Evolutionary conservation across 2,329 filamentous ascomycete genomes (phyloP).

Genomic region (Pestalotiopsis fici): DNA sequence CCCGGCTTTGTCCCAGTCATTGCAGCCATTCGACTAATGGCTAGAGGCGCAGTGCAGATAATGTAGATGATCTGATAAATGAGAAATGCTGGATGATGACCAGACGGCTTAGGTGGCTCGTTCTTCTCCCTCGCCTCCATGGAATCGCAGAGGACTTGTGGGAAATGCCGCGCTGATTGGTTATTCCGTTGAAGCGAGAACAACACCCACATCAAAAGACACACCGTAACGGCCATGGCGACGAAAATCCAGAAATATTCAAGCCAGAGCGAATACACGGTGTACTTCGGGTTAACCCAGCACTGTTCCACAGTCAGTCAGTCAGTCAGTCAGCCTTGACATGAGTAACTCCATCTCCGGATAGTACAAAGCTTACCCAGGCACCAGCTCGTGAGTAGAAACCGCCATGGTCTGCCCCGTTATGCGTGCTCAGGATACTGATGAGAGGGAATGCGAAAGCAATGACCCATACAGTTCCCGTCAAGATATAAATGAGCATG

Average conservation of each 20-base stretch:
- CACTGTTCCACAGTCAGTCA: conserved; percentile 1
- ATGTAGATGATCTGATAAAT: conserved; percentile 9
- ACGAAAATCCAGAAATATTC: conserved; percentile 9
- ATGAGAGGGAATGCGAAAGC: not conserved
- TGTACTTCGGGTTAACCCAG: conserved; percentile 5
- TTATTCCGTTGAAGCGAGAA: conserved; percentile 1
- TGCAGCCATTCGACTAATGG: conserved; percentile 1
- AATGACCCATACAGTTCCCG: not conserved
- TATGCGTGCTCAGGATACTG: not conserved
- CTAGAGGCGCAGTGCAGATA: not conserved
- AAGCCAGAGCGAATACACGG: not conserved
- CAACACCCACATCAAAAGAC: not conserved
- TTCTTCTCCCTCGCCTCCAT: not conserved
- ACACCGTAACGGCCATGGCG: not conserved
- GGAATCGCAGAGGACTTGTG: not conserved
- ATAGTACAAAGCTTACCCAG: not conserved
- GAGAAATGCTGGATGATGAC: conserved; percentile 7
- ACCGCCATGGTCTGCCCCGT: conserved; percentile 2
- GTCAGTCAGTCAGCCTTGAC: not conserved
- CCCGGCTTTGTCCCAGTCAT: not conserved
- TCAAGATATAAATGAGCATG: not conserved
- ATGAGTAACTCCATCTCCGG: too few species aligned
- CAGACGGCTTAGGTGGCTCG: conserved; percentile 5
- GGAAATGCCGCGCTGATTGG: not conserved
- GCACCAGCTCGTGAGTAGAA: conserved; percentile 4